Evolutionary conservation across 2,329 filamentous ascomycete genomes (phyloP).

Genomic region (Dothideomycetes sp.): DNA sequence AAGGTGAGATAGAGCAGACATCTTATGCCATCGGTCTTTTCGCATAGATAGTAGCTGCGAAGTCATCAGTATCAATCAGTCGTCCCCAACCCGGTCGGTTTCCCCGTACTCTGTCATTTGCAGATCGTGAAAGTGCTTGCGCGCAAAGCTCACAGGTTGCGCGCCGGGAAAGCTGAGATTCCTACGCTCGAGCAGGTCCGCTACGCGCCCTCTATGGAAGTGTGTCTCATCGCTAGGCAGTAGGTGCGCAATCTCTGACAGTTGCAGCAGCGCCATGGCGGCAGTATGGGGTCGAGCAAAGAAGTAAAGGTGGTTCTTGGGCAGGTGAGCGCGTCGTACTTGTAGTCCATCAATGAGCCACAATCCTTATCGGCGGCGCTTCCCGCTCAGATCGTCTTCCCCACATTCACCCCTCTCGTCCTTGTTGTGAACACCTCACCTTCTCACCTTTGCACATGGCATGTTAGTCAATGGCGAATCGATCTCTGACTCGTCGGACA

Average conservation of each 20-base stretch:
- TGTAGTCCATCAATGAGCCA: too few relatives aligned
- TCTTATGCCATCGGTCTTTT: slow-evolving; percentile 93
- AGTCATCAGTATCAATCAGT: slow-evolving; percentile 9
- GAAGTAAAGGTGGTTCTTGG: too few relatives aligned
- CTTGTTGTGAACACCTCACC: background rate
- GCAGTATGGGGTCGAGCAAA: background rate
- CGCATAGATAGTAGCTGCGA: slow-evolving; percentile 81
- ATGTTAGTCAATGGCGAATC: too few relatives aligned
- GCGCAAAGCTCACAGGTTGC: slow-evolving; percentile 86
- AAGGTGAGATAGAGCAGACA: slow-evolving; percentile 85
- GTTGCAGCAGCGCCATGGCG: slow-evolving; percentile 18
- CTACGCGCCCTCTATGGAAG: slow-evolving; percentile 18
- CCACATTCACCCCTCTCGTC: too few relatives aligned
- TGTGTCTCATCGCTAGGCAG: slow-evolving; percentile 15
- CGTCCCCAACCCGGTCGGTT: too few relatives aligned
- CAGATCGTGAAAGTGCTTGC: slow-evolving; percentile 72
- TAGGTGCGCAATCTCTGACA: slow-evolving; percentile 14
- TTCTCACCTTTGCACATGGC: background rate
- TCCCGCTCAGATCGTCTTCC: too few relatives aligned
- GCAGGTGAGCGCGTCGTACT: too few relatives aligned
- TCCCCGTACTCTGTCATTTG: slow-evolving; percentile 64
- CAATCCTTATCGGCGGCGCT: too few relatives aligned
- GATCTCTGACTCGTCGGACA: too few relatives aligned
- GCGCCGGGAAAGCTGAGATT: slow-evolving; percentile 71
- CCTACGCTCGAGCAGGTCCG: slow-evolving; percentile 56